Evolutionary conservation across 1,139 yeast genomes (phyloP).

Genomic region (Geotrichum australiense): DNA sequence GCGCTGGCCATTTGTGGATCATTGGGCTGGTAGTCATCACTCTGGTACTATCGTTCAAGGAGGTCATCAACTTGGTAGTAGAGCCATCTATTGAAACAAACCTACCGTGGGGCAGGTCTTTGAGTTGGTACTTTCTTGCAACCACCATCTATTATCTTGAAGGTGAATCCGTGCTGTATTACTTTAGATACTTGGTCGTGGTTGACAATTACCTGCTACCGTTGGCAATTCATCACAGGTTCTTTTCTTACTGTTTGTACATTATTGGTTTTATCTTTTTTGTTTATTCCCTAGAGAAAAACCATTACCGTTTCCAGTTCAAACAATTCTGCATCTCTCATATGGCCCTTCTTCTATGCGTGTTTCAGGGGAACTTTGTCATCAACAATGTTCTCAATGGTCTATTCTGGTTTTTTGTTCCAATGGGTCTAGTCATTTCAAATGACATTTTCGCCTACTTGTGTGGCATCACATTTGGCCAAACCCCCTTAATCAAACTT

Average conservation of each 20-base stretch:
- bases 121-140: constrained; percentile 72
- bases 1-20: constrained; percentile 83
- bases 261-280: constrained; percentile 84
- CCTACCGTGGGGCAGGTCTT: constrained; percentile 69
- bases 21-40: constrained; percentile 64
- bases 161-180: constrained; percentile 71
- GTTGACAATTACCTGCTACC: constrained; percentile 40
- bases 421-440: constrained; percentile 83
- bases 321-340: constrained; percentile 91
- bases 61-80: constrained; percentile 74
- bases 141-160: constrained; percentile 83
- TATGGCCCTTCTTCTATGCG: constrained; percentile 83
- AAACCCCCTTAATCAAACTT: constrained; percentile 82
- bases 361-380: constrained; percentile 88
- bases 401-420: constrained; percentile 87
- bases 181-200: constrained; percentile 43
- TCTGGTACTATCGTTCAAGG: constrained; percentile 81
- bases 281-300: constrained; percentile 83
- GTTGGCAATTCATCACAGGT: constrained; percentile 62
- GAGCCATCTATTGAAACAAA: constrained; percentile 79
- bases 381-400: constrained; percentile 86
- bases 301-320: constrained; percentile 84
- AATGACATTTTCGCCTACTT: constrained; percentile 94
- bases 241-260: constrained; percentile 76
- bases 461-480: constrained; percentile 95